Conservation (phyloP, 495 filamentous ascomycete genomes). For the Trichoderma asperelloides region DNA sequence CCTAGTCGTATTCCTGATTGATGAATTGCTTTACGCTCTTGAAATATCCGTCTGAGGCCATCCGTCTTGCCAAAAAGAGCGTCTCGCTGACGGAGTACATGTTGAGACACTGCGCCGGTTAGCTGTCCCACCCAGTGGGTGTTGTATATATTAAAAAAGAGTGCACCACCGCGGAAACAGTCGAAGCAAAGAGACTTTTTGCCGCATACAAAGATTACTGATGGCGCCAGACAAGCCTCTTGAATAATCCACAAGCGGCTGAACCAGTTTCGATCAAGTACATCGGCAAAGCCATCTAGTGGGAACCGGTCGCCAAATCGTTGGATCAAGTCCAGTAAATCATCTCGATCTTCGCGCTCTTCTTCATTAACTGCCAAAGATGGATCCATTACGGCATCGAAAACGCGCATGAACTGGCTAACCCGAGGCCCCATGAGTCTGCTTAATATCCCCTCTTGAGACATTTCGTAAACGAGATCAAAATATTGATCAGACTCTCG, state of each 20-base stretch:
- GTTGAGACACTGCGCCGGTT: not conserved
- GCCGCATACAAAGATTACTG: not conserved
- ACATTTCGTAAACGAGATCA: not conserved
- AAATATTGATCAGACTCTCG: not conserved
- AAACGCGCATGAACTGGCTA: not conserved
- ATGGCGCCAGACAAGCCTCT: not conserved
- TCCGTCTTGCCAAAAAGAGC: not conserved
- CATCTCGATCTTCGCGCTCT: not conserved
- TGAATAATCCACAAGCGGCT: not conserved
- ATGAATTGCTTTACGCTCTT: not conserved
- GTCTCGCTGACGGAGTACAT: not conserved
- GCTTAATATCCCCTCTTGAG: not conserved
- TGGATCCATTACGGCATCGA: not conserved
- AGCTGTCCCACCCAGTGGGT: not conserved
- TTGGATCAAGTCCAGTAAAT: not conserved
- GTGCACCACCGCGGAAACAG: not conserved
- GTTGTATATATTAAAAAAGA: not conserved
- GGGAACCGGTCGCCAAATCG: not conserved
- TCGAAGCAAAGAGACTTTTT: not conserved
- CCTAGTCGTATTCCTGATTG: not conserved
- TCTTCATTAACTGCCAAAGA: not conserved
- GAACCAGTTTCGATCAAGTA: not conserved
- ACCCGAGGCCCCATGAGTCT: not conserved
- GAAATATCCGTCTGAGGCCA: not conserved
- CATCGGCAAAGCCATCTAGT: not conserved